Base-by-base conservation (phyloP, 345 rosid genomes). In the Brassica rapa region DNA sequence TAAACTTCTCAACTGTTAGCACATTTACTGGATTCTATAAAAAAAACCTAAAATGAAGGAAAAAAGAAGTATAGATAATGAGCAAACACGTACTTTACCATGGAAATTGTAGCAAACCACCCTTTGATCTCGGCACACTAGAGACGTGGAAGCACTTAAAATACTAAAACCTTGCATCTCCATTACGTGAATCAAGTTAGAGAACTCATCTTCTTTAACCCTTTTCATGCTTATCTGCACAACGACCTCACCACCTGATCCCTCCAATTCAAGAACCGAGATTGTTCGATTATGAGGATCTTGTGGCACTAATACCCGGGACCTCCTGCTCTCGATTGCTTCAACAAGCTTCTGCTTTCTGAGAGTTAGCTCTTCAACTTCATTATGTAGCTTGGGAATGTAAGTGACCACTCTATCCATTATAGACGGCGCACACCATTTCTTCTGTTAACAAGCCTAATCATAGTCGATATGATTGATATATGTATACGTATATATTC, bases 401-500 rank as follows among this genome's bases (percentile, higher is more conserved):
- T 74, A 80, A 41, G 76, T 64, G 1, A 80, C 30, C 19, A 43
- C 72, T 63, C 71, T 75, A 32, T 80, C 83, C 8, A 80, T 75
- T 29, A 80, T 80, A 57, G 76, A 57, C 8, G 83, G 83, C 6
- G 83, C 73, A 66, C 76, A 70, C 83, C 83, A 80, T 71, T 80
- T 80, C 72, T 80, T 80, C 83, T 80, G 39, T 25, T 25, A 25
- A 25, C 37, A 53, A 37, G 3, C 49, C 7, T 21, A 29, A 19
- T 39, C 32, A 41, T 4, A 66, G 64, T 11, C 6, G 10, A 2
- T 27, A 4, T 5, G 72, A 5, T 57, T 39, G 12, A 39, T 43
- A 12, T 43, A 43, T 43, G 10, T 25, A 25, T 25, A 25, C 29
- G 4, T 25, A 25, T 25, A 25, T 25, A 6, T 32, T 33, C 37